Conservation (phyloP, 768 basidiomycete species). For the Filobasidium floriforme region DNA sequence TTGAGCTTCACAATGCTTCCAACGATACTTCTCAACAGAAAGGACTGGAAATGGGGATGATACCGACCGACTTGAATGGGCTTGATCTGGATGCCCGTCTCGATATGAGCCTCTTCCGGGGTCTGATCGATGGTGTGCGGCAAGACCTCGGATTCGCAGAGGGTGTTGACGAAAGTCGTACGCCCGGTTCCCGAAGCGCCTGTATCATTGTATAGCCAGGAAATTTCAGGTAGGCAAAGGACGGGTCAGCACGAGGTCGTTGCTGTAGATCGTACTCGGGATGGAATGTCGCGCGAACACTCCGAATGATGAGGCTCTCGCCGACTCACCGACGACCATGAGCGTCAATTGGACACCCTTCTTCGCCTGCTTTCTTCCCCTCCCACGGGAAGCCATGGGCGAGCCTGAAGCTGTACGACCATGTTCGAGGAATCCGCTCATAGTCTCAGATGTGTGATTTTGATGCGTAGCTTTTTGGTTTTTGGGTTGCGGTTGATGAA, state of each 20-base stretch:
- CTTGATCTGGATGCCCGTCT: conserved; percentile 90
- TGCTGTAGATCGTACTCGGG: neutral
- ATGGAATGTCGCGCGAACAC: neutral
- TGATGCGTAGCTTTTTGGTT: neutral
- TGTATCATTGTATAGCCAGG: conserved; percentile 41
- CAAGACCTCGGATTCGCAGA: conserved; percentile 90
- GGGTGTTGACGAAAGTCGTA: conserved; percentile 98
- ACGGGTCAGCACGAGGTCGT: neutral
- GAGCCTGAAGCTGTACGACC: conserved; percentile 11
- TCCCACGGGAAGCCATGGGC: conserved; percentile 37
- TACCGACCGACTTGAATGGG: conserved; percentile 77
- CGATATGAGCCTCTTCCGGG: conserved; percentile 82
- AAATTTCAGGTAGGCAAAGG: neutral
- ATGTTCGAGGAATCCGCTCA: conserved; percentile 16
- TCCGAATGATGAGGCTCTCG: neutral
- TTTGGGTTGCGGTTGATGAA: neutral
- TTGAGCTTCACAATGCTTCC: neutral
- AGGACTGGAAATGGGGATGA: conserved; percentile 35
- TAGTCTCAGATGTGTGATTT: neutral
- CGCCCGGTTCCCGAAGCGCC: conserved; percentile 96
- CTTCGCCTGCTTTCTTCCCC: conserved; percentile 66
- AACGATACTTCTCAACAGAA: too few species aligned
- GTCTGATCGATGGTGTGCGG: conserved; percentile 56
- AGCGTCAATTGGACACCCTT: conserved; percentile 98
- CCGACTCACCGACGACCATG: conserved; percentile 85